These are phyloP conservation scores for Xylariaceae sp. DNA, from an alignment of 2,329 filamentous ascomycete species.

Conservation along the genomic window DNA sequence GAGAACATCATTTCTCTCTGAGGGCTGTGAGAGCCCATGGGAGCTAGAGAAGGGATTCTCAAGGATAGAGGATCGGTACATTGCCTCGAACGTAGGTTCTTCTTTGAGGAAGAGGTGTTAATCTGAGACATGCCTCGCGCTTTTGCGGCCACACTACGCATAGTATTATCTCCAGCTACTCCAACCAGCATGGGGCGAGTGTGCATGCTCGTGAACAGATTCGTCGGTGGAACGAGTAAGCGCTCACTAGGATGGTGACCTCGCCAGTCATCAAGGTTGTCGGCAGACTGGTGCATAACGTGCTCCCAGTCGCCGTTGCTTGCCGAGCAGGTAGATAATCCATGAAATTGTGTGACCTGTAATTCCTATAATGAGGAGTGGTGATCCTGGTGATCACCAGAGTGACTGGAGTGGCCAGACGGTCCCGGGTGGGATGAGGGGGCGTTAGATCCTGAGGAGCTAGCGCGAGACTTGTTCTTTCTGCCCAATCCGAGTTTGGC, in stretches of 20 bases:
- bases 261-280: constrained; percentile 34
- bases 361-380: constrained; percentile 49
- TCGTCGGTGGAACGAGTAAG: constrained; percentile 30
- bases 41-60: constrained; percentile 30
- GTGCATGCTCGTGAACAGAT: constrained; percentile 23
- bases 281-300: constrained; percentile 23
- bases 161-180: constrained; percentile 32
- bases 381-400: constrained; percentile 32
- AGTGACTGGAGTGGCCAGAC: constrained; percentile 30
- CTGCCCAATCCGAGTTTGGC: constrained; percentile 55
- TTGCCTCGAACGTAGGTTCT: constrained; percentile 24
- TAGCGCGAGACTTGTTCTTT: constrained; percentile 45
- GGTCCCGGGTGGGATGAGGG: constrained; percentile 36
- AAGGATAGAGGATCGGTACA: constrained; percentile 29
- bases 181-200: constrained; percentile 18
- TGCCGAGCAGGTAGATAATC: constrained; percentile 32
- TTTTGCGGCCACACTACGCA: constrained; percentile 48
- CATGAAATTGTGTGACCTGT: constrained; percentile 51
- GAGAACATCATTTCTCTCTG: constrained; percentile 22
- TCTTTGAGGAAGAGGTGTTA: constrained; percentile 21
- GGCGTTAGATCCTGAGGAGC: constrained; percentile 37
- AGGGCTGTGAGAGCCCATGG: constrained; percentile 22
- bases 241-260: constrained; percentile 44
- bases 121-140: constrained; percentile 28
- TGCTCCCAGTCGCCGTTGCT: constrained; percentile 22